A percentile compares a stretch with the other conserved stretches of the same genome.
Evolutionary conservation across 2,329 filamentous ascomycete species (phyloP).

Genomic region (Colletotrichum scovillei): DNA sequence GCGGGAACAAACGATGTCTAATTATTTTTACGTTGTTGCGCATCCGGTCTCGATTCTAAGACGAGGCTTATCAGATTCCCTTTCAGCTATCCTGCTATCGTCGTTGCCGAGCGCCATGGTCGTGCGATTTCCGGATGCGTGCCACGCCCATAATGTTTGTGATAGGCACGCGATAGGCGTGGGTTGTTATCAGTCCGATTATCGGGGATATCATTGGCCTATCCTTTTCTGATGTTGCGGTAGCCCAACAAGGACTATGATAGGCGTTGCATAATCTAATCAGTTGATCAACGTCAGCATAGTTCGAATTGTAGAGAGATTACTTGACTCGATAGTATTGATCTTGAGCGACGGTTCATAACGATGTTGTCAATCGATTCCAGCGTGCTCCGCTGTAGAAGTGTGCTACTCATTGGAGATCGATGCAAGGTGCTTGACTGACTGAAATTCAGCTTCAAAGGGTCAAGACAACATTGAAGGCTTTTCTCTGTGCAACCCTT

Average conservation of each 20-base stretch:
- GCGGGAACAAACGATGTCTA: neutral
- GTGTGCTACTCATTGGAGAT: no score
- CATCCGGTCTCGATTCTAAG: neutral
- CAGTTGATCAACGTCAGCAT: neutral
- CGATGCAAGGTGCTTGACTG: no score
- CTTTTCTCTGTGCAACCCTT: neutral
- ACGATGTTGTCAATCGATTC: neutral
- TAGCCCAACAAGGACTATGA: neutral
- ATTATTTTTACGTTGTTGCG: neutral
- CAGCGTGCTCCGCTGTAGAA: no score
- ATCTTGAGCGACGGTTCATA: neutral
- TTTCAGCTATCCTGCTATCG: neutral
- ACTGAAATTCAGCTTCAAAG: neutral
- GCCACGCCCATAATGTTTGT: neutral
- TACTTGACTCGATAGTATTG: neutral
- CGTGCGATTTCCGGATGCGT: neutral
- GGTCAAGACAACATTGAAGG: neutral
- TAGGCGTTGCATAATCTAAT: conserved; percentile 7
- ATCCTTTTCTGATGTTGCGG: neutral
- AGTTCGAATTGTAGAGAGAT: neutral
- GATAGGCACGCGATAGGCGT: conserved; percentile 7
- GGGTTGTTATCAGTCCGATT: conserved; percentile 15
- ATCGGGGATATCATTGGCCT: neutral
- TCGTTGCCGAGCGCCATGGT: neutral
- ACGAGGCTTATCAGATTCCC: conserved; percentile 8